Base-by-base conservation (phyloP, 2,329 filamentous ascomycete genomes). In the Aspergillus sergii region DNA sequence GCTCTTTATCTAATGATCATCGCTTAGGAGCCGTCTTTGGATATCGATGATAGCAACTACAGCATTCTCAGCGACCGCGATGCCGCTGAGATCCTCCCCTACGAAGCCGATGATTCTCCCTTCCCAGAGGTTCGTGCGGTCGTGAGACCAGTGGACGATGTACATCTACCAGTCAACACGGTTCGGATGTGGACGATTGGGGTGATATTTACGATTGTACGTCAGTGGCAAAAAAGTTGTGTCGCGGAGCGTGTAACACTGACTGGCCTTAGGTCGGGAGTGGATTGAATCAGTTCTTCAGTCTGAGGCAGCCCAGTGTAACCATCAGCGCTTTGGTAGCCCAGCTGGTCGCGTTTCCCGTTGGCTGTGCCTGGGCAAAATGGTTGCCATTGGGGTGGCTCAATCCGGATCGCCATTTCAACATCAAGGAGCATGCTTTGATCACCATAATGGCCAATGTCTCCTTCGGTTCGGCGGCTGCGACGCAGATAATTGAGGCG, bases 391-490 rank as follows among this genome's bases (percentile, higher is more conserved):
- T 81, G 67, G 80, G 71, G 11, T 73, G 75, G 58, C 63, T 81
- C 5, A 83, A 83, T 57, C 81, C 80, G 8, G 76, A 78, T 57
- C 73, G 80, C 1, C 75, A 77, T 54, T 75, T 71, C 69, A 81
- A 73, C 45, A 75, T 74, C 56, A 74, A 78, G 66, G 79, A 81
- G 64, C 80, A 81, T 72, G 78, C 77, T 7, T 63, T 81, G 50
- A 76, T 81, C 63, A 80, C 79, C 0, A 81, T 81, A 63, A 80
- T 81, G 76, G 78, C 79, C 10, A 83, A 83, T 63, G 76, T 82
- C 43, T 83, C 80, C 16, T 82, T 82, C 58, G 76, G 80, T 71
- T 87, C 66, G 6, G 76, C 76, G 1, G 71, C 75, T 30, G 76
- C 76, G 4, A 78, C 75, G 11, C 76, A 78, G 60, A 64, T 78